Percentiles rank a stretch among this genome's conserved stretches.
Evolutionary conservation across 306 rosid genomes (phyloP).

Genomic region (Senna tora): DNA sequence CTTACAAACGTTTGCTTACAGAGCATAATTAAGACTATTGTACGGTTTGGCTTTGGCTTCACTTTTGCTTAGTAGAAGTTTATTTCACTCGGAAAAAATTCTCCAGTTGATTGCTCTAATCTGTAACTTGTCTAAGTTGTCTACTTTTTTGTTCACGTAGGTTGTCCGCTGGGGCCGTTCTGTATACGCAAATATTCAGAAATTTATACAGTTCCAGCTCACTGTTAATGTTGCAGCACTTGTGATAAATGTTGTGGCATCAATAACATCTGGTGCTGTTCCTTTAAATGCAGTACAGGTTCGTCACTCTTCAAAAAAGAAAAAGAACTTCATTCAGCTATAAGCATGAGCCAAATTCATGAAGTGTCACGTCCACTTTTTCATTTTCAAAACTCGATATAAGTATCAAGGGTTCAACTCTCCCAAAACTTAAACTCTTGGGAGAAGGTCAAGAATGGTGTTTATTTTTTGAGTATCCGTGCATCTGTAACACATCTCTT

Average conservation of each 20-base stretch:
- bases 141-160: conserved; percentile 46
- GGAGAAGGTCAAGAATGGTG: background rate
- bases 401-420: background rate
- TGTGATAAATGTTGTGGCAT: conserved; percentile 91
- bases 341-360: conserved; percentile 19
- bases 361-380: conserved; percentile 11
- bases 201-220: conserved; percentile 97
- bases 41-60: conserved; percentile 19
- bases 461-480: background rate
- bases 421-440: background rate
- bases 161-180: conserved; percentile 99
- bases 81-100: conserved; percentile 23
- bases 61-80: conserved; percentile 26
- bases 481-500: background rate
- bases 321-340: background rate
- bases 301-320: too few species aligned
- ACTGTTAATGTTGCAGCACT: conserved; percentile 99
- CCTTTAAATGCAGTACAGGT: conserved; percentile 97
- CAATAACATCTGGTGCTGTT: conserved; percentile 78
- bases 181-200: conserved; percentile 97
- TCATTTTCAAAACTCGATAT: conserved; percentile 22
- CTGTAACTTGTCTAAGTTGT: conserved; percentile 23
- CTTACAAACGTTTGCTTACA: background rate
- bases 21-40: background rate
- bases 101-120: conserved; percentile 32